Conservation (phyloP, 331 rosid species). For the Cydonia oblonga region DNA sequence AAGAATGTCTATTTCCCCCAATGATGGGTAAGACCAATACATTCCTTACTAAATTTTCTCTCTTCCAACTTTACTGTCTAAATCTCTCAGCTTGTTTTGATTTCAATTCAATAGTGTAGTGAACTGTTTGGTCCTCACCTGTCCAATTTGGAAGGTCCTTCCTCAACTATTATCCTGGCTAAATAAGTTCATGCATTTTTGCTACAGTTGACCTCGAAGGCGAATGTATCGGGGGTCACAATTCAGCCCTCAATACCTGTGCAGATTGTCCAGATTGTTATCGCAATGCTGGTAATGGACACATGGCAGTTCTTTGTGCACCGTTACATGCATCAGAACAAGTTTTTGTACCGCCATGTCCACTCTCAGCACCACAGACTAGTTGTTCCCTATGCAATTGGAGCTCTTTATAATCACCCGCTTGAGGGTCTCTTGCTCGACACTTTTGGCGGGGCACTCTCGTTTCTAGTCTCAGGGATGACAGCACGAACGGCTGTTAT, state of each 20-base stretch:
- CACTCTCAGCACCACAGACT: constrained; percentile 85
- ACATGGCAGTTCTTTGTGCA: constrained; percentile 90
- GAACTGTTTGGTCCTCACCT: neutral
- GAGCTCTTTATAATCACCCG: constrained; percentile 84
- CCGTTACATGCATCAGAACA: constrained; percentile 83
- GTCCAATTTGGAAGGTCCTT: neutral
- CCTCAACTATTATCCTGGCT: neutral
- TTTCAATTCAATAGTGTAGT: neutral
- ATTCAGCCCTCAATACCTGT: constrained; percentile 46
- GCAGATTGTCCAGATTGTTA: constrained; percentile 46
- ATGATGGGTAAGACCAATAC: neutral
- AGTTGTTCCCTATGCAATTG: constrained; percentile 79
- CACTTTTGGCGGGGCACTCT: constrained; percentile 77
- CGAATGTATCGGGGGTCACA: constrained; percentile 25
- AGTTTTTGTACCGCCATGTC: constrained; percentile 66
- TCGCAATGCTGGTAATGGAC: constrained; percentile 74
- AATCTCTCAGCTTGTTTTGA: neutral
- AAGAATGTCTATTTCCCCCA: neutral
- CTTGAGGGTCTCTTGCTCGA: constrained; percentile 84
- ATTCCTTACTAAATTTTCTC: neutral
- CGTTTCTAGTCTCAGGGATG: constrained; percentile 72
- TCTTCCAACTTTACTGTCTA: neutral
- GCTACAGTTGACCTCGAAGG: constrained; percentile 45
- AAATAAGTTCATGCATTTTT: neutral
- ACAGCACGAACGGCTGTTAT: constrained; percentile 69